Evolutionary conservation across 768 basidiomycete species (phyloP), one percentile per base, ranked within the genome.

Genomic region (Piloderma croceum): DNA sequence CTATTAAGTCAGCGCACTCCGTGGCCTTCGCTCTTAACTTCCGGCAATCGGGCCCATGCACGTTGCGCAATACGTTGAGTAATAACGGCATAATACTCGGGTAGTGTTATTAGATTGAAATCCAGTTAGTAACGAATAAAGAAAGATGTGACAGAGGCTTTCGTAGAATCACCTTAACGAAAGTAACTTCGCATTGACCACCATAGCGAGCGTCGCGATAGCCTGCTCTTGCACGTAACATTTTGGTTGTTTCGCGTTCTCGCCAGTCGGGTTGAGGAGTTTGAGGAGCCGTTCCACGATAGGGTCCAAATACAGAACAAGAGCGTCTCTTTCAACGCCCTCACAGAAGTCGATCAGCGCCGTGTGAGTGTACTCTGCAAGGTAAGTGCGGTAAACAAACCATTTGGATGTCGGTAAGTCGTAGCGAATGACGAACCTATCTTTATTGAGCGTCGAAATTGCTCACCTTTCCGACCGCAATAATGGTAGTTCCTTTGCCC

Each of bases 301-400:
- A n/a, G n/a, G n/a, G 38, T 90, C 89, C 13, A 93, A 76, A 58
- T 86, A 90, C 0, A 84, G 84, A 1, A 83, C 50, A 7, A 88
- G 73, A 1, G 77, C 81, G 18, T 83, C 76, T 12, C 78, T 73
- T 49, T 79, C 82, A 24, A 87, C 86, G 24, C 88, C 86, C 56
- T 91, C 84, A 59, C 89, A 92, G 64, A 91, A 91, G 57, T 92
- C 92, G 58, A 91, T 89, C 18, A 92, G 69, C 0, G 89, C n/a
- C 86, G 52, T 92, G 90, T 0, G 88, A 73, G 46, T 90, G 89
- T 0, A 92, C 87, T 20, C 90, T 90, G 49, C n/a, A n/a, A n/a
- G 40, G 25, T 15, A 12, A 11, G 38, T 39, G 5, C 4, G 31
- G 24, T 31, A 22, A 18, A n/a, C 22, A 29, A 22, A 42, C 23